Evolutionary conservation across 2,329 filamentous ascomycete genomes (phyloP).

Genomic region (Cercospora canescens): DNA sequence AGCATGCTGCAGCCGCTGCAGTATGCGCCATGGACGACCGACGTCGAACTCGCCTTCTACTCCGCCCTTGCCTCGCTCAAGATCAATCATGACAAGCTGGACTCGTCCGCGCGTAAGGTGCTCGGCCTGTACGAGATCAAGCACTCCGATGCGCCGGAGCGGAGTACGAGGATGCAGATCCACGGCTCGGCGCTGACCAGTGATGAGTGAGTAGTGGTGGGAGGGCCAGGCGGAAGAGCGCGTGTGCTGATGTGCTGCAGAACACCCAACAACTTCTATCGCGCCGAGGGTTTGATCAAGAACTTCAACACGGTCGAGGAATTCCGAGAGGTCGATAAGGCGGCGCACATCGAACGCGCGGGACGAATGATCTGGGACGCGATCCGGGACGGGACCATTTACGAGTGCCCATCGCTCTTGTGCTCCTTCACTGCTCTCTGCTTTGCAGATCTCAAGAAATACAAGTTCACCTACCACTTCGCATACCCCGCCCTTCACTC

Average conservation of each 20-base stretch:
- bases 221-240: neutral
- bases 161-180: conserved; percentile 87
- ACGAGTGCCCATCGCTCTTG: conserved; percentile 87
- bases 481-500: conserved; percentile 93
- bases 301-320: conserved; percentile 97
- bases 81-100: conserved; percentile 94
- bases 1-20: conserved; percentile 49
- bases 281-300: conserved; percentile 89
- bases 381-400: conserved; percentile 94
- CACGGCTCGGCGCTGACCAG: conserved; percentile 82
- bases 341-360: conserved; percentile 72
- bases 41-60: conserved; percentile 95
- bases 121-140: conserved; percentile 88
- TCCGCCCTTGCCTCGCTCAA: conserved; percentile 88
- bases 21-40: conserved; percentile 88
- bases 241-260: conserved; percentile 42
- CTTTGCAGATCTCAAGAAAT: conserved; percentile 95
- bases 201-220: conserved; percentile 65
- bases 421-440: conserved; percentile 87
- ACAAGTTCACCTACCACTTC: conserved; percentile 98
- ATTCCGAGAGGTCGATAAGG: conserved; percentile 81
- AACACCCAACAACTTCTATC: conserved; percentile 68
- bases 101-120: conserved; percentile 85
- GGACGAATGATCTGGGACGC: conserved; percentile 95
- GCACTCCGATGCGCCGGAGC: conserved; percentile 66